phyloP scores from a whole-genome alignment of 495 filamentous ascomycete species.

The Xylaria venustula region DNA sequence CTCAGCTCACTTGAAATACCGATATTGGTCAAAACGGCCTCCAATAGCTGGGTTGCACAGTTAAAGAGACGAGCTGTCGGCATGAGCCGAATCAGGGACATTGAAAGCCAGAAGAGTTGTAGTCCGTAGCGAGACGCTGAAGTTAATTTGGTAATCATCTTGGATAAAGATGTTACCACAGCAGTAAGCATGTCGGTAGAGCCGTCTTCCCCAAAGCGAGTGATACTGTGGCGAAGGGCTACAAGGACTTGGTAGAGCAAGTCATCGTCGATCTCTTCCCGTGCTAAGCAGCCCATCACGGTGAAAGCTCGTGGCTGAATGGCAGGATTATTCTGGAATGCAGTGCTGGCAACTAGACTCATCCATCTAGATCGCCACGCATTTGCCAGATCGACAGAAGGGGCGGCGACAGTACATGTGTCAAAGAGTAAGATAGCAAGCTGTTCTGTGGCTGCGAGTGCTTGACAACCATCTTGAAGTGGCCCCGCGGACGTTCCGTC shows the following conservation, averaged over 20 bases:
- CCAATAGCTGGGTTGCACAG: slow-evolving; percentile 60
- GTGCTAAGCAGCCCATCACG: slow-evolving; percentile 66
- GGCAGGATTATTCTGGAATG: slow-evolving; percentile 68
- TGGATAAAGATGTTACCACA: slow-evolving; percentile 61
- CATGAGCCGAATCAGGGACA: slow-evolving; percentile 62
- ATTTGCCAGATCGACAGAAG: slow-evolving; percentile 62
- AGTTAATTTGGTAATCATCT: slow-evolving; percentile 67
- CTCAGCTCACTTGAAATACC: slow-evolving; percentile 54
- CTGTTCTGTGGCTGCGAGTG: slow-evolving; percentile 52
- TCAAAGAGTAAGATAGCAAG: slow-evolving; percentile 57
- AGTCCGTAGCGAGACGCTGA: slow-evolving; percentile 61
- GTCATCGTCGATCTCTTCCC: slow-evolving; percentile 67
- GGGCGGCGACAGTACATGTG: slow-evolving; percentile 59
- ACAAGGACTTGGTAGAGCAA: slow-evolving; percentile 67
- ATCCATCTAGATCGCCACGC: slow-evolving; percentile 71
- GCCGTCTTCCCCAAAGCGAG: slow-evolving; percentile 56
- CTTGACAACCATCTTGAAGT: slow-evolving; percentile 44
- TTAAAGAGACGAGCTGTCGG: slow-evolving; percentile 56
- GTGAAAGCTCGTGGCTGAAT: slow-evolving; percentile 67
- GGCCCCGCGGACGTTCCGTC: slow-evolving; percentile 47
- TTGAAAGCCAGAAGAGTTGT: slow-evolving; percentile 68
- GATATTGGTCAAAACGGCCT: slow-evolving; percentile 59
- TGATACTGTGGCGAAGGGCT: slow-evolving; percentile 57
- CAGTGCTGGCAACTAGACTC: slow-evolving; percentile 66
- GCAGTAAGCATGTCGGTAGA: slow-evolving; percentile 66